Evolutionary conservation across 2,329 filamentous ascomycete genomes (phyloP).

Genomic region (Stachybotrys chlorohalonatus): DNA sequence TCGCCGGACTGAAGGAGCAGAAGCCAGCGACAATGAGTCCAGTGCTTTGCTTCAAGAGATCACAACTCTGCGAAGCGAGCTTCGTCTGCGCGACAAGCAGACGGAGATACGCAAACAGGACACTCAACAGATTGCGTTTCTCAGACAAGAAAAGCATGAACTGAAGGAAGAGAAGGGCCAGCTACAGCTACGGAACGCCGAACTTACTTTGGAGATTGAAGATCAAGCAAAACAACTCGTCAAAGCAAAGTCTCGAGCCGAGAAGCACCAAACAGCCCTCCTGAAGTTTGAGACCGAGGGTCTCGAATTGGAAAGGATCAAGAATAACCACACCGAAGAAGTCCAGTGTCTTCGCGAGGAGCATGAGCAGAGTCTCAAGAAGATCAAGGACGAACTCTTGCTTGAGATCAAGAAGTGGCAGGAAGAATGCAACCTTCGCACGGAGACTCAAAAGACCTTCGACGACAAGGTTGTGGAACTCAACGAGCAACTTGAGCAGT

Average conservation of each 20-base stretch:
- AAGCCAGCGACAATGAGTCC: not conserved
- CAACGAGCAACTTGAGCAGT: conserved; percentile 13
- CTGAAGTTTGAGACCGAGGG: conserved; percentile 8
- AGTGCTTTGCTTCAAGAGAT: not conserved
- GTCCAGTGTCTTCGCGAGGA: conserved; percentile 10
- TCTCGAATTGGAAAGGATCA: conserved; percentile 10
- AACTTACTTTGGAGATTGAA: not conserved
- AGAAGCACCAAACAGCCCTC: not conserved
- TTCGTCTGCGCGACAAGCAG: not conserved
- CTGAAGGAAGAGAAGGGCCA: not conserved
- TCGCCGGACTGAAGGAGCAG: not conserved
- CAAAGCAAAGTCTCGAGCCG: not conserved
- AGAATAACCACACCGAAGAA: conserved; percentile 11
- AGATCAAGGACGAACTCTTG: conserved; percentile 7
- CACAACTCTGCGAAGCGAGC: not conserved
- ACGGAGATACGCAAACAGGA: not conserved
- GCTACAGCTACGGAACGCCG: not conserved
- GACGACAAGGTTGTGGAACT: conserved; percentile 16
- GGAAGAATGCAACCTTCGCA: not conserved
- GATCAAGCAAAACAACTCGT: not conserved
- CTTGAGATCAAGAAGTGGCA: not conserved
- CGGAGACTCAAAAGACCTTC: conserved; percentile 9
- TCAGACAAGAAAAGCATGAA: not conserved
- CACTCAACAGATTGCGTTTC: not conserved
- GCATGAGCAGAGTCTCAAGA: conserved; percentile 5